phyloP scores from a whole-genome alignment of 2,329 filamentous ascomycete species.

The Magnaporthiopsis rhizophila region DNA sequence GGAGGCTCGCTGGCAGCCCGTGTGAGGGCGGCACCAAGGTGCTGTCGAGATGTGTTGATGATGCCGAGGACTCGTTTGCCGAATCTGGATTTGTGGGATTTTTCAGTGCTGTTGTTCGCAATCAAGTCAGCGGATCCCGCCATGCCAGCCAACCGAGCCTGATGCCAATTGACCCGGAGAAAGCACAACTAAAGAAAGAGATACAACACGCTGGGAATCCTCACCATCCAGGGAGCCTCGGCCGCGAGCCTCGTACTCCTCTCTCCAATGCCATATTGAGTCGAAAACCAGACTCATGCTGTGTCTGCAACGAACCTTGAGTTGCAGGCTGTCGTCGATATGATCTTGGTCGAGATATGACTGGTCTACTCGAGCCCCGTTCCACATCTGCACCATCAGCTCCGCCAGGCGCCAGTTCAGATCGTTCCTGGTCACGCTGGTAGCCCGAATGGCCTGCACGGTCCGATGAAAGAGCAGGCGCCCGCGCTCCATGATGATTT shows the following conservation, averaged over 20 bases:
- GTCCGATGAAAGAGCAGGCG: conserved; percentile 63
- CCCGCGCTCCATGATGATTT: conserved; percentile 59
- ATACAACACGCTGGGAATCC: conserved; percentile 19
- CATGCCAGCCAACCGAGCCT: background rate
- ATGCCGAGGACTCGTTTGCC: conserved; percentile 62
- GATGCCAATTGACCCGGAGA: background rate
- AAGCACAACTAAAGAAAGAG: background rate
- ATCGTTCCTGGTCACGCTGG: conserved; percentile 71
- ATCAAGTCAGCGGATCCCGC: background rate
- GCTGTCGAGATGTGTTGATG: conserved; percentile 56
- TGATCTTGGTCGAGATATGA: conserved; percentile 40
- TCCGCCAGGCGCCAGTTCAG: conserved; percentile 72
- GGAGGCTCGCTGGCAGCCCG: conserved; percentile 37
- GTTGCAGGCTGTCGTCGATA: conserved; percentile 64
- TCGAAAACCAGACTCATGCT: conserved; percentile 83
- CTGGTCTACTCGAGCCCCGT: conserved; percentile 52
- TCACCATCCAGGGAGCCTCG: conserved; percentile 64
- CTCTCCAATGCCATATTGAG: conserved; percentile 78
- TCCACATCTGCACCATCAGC: conserved; percentile 84
- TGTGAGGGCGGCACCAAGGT: conserved; percentile 46
- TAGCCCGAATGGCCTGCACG: conserved; percentile 60
- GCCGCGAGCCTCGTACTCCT: conserved; percentile 66
- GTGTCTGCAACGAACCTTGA: conserved; percentile 76
- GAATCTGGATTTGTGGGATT: conserved; percentile 83
- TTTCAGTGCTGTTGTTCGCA: conserved; percentile 52